Percentiles rank a stretch among this genome's conserved stretches.
These are phyloP conservation scores for Leccinum imitatum DNA, from an alignment of 768 basidiomycete genomes.

Conservation along the genomic window DNA sequence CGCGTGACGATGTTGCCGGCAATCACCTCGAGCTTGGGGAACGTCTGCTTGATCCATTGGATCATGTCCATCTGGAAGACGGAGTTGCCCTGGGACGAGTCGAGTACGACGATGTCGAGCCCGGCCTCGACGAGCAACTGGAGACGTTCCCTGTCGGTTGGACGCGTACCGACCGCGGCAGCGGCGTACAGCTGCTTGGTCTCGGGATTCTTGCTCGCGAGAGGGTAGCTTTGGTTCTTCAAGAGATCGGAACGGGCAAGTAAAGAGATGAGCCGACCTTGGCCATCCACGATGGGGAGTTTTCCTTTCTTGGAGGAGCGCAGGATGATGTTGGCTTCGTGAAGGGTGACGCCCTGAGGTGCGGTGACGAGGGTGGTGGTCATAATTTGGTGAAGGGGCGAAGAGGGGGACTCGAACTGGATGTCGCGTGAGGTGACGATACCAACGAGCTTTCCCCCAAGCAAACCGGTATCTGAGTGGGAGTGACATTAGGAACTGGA, in stretches of 20 bases:
- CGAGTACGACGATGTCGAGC: slow-evolving; percentile 90
- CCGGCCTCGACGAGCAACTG: slow-evolving; percentile 88
- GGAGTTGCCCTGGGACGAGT: slow-evolving; percentile 97
- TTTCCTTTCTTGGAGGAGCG: slow-evolving; percentile 98
- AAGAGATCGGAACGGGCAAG: slow-evolving; percentile 96
- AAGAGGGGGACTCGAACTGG: slow-evolving; percentile 76
- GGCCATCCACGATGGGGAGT: slow-evolving; percentile 75
- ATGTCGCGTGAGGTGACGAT: slow-evolving; percentile 97
- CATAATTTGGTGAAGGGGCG: slow-evolving; percentile 82
- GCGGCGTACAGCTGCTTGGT: slow-evolving; percentile 97
- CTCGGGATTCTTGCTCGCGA: slow-evolving; percentile 86
- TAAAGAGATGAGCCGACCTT: slow-evolving; percentile 72
- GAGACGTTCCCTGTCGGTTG: slow-evolving; percentile 83
- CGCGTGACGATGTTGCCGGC: slow-evolving; percentile 98
- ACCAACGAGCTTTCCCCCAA: slow-evolving; percentile 91
- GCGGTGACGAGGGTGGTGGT: slow-evolving; percentile 87
- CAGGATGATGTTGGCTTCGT: slow-evolving; percentile 91
- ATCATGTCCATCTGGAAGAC: slow-evolving; percentile 94
- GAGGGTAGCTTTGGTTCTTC: slow-evolving; percentile 95
- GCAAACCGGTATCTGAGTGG: slow-evolving; percentile 72
- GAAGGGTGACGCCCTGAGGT: slow-evolving; percentile 81
- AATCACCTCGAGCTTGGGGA: slow-evolving; percentile 86
- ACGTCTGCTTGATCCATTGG: slow-evolving; percentile 84
- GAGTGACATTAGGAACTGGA: slow-evolving; percentile 19
- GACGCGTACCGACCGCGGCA: slow-evolving; percentile 92